Evolutionary conservation across 2,329 filamentous ascomycete species (phyloP).

Genomic region (Domatiomyces catenatus): DNA sequence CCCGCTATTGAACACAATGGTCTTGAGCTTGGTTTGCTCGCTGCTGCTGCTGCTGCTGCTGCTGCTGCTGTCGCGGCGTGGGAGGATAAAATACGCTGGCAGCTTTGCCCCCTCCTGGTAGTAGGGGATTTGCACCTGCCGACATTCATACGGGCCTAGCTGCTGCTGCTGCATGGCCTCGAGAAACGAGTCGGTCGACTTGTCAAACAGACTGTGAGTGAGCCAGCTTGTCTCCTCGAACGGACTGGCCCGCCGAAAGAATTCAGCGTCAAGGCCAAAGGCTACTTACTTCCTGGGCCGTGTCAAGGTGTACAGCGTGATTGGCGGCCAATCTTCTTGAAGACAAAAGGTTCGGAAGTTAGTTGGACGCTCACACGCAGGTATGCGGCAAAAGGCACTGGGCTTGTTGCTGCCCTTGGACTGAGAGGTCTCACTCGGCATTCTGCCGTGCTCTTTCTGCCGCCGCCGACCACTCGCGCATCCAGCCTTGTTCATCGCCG

Average conservation of each 20-base stretch:
- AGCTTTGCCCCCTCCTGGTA: slow-evolving; percentile 9
- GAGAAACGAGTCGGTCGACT: too few relatives aligned
- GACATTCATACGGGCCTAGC: too few relatives aligned
- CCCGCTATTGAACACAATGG: slow-evolving; percentile 6
- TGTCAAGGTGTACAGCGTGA: too few relatives aligned
- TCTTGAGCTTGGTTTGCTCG: too few relatives aligned
- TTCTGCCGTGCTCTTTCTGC: too few relatives aligned
- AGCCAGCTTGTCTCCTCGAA: slow-evolving; percentile 4
- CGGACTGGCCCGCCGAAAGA: slow-evolving; percentile 5
- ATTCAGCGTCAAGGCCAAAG: too few relatives aligned
- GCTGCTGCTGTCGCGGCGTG: too few relatives aligned
- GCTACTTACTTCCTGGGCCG: too few relatives aligned
- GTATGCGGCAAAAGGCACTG: slow-evolving; percentile 9
- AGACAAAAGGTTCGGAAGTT: slow-evolving; percentile 15
- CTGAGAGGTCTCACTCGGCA: neutral
- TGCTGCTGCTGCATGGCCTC: too few relatives aligned
- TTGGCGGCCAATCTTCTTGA: too few relatives aligned
- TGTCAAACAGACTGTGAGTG: slow-evolving; percentile 2
- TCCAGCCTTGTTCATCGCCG: slow-evolving; percentile 11
- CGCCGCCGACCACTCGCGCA: too few relatives aligned
- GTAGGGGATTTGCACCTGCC: slow-evolving; percentile 7
- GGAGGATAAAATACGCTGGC: slow-evolving; percentile 9
- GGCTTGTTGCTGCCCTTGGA: slow-evolving; percentile 7
- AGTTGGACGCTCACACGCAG: slow-evolving; percentile 14
- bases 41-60: too few relatives aligned